Evolutionary conservation across 768 basidiomycete species (phyloP), one percentile per base, ranked within the genome.

Genomic region (Clitopilus passeckerianus): DNA sequence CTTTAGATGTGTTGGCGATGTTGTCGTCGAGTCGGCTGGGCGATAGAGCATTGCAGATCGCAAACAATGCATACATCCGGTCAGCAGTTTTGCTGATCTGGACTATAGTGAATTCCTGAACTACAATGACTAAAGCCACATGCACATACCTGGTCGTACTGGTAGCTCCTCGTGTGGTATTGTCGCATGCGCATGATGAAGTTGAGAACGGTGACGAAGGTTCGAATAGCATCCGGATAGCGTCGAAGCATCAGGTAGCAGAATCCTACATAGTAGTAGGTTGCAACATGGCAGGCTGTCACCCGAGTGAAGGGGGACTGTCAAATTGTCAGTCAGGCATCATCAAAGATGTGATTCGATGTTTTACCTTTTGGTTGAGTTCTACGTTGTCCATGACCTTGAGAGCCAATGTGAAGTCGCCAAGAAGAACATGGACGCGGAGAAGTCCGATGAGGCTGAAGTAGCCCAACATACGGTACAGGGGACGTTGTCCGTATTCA

Each of bases 61-160:
- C 93, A 62, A 98, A 91, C 33, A 99, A 74, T 5, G 95, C 95
- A 67, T 98, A 96, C 95, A 98, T 99, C 52, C 97, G 80, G 69
- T 99, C 97, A 2, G 93, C 95, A 16, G 91, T 95, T 80, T 98
- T 98, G 77, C 89, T 94, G 74, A 99, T 97, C 91, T 93, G 35
- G 5, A 23, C 16, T 50, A 54, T 18, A 34, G 33, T 57, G n/a
- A 59, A 56, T 50, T 44, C 27, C 7, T 34, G 30, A 22, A 10
- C 23, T 16, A 43, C 41, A 37, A 24, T 9, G 50, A 35, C n/a
- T 46, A 34, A 6, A 23, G 35, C 6, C 34, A 46, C 53, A 23
- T 12, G 16, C 58, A 60, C 75, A 34, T 61, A 90, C 92, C 80
- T 95, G 94, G 67, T 97, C 95, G 66, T 97, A 97, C 70, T 98